Base-by-base conservation (phyloP, 495 filamentous ascomycete species). In the Aspergillus mulundensis region DNA sequence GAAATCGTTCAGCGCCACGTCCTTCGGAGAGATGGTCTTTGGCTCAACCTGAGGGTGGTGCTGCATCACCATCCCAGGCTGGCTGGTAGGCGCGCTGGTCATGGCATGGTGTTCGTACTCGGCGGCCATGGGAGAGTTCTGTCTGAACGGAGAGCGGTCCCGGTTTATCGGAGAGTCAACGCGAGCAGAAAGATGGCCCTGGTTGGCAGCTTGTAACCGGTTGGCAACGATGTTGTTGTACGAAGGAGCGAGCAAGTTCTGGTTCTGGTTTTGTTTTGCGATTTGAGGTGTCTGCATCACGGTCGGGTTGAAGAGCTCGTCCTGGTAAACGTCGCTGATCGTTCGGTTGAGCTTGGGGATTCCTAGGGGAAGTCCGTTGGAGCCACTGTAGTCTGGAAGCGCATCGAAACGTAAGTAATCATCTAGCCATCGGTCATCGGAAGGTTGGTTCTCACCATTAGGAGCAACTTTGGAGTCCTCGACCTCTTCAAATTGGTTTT, bases 11-110 rank as follows among this genome's bases (percentile, higher is more conserved):
- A 95, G 75, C 56, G 93, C 67, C 5, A 91, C 90, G 64, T 97
- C 94, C 76, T 97, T 95, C 28, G 94, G 94, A 14, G 94, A 98
- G 50, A 98, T 97, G 5, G 95, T 97, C 66, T 89, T 89, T 0
- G 89, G 85, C 12, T 84, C 57, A 7, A 52, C 56, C 25, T 64
- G 63, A 40, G 57, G 25, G 20, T 69, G 60, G 38, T 53, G 60
- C 39, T 53, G 54, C 48, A 74, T 61, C 21, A 58, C 68, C 64
- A 75, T 59, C 1, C 56, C 66, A 49, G 69, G 65, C 41, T 73
- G 63, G 40, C 57, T 15, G 79, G 79, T 61, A 64, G 64, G 65
- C 60, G 64, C 53, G 67, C 67, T 59, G 72, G 81, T 57, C 71
- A 72, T 63, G n/a, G 66, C 63, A 0, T 66, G 45, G 38, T 63